A percentile compares a stretch with the other conserved stretches of the same genome.
phyloP scores from a whole-genome alignment of 129 eudicot species.

The Lactuca saligna region DNA sequence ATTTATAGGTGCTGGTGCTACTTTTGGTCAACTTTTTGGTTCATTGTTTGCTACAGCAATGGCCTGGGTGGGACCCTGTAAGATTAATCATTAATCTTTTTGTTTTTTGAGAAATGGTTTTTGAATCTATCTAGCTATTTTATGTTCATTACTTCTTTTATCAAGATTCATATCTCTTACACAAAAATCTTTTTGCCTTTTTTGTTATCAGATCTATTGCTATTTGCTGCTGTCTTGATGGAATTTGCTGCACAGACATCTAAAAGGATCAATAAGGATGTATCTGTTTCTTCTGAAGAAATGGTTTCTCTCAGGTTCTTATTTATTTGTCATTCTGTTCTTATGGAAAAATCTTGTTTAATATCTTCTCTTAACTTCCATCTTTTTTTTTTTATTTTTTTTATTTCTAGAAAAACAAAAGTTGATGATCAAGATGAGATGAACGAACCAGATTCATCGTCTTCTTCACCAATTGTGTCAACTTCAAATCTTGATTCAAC shows the following conservation, averaged over 20 bases:
- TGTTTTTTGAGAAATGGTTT: neutral
- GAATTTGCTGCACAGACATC: constrained; percentile 96
- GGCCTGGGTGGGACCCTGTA: constrained; percentile 99
- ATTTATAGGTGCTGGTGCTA: constrained; percentile 98
- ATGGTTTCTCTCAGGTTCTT: constrained; percentile 51
- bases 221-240: constrained; percentile 84
- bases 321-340: constrained; percentile 6
- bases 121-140: neutral
- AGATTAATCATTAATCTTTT: constrained; percentile 22
- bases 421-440: constrained; percentile 39
- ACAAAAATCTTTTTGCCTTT: constrained; percentile 17
- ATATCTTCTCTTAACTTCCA: neutral
- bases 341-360: neutral
- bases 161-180: constrained; percentile 5
- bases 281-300: constrained; percentile 55
- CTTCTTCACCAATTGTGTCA: constrained; percentile 39
- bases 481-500: constrained; percentile 35
- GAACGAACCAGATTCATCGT: constrained; percentile 39
- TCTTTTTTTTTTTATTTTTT: constrained; percentile 25
- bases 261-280: constrained; percentile 63
- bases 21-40: constrained; percentile 92
- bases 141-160: neutral
- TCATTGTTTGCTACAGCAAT: constrained; percentile 91
- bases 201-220: constrained; percentile 64
- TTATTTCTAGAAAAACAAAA: constrained; percentile 52